Evolutionary conservation across 495 filamentous ascomycete species (phyloP).

Genomic region (Letharia lupina): DNA sequence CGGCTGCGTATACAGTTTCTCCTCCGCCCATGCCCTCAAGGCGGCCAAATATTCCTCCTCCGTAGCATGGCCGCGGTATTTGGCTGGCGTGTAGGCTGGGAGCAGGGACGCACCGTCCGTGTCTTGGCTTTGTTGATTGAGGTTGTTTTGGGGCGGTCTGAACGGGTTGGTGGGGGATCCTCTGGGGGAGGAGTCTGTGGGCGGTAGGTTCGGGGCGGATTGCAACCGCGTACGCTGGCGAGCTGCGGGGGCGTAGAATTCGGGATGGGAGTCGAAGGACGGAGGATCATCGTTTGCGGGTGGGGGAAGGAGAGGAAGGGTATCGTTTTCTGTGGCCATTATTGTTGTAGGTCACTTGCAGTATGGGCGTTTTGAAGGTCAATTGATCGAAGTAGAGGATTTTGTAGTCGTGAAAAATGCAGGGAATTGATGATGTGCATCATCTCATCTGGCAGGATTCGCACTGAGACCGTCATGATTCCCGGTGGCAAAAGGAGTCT

Average conservation of each 20-base stretch:
- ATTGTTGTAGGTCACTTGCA: neutral
- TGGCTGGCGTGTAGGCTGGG: constrained; percentile 10
- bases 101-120: constrained; percentile 9
- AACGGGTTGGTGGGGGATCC: neutral
- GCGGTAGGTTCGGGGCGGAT: neutral
- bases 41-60: constrained; percentile 8
- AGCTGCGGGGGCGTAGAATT: neutral
- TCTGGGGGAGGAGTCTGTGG: neutral
- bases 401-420: neutral
- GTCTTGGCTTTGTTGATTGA: neutral
- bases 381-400: neutral
- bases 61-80: constrained; percentile 7
- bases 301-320: constrained; percentile 5
- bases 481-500: constrained; percentile 8
- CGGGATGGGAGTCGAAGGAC: neutral
- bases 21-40: constrained; percentile 13
- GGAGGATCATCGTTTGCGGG: constrained; percentile 1
- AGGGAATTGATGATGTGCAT: neutral
- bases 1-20: constrained; percentile 5
- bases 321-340: constrained; percentile 2
- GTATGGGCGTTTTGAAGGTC: neutral
- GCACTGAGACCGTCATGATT: constrained; percentile 2
- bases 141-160: neutral
- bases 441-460: neutral
- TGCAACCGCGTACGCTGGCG: neutral